phyloP scores from a whole-genome alignment of 164 flowering plant species.

The Stephania yunnanensis region DNA sequence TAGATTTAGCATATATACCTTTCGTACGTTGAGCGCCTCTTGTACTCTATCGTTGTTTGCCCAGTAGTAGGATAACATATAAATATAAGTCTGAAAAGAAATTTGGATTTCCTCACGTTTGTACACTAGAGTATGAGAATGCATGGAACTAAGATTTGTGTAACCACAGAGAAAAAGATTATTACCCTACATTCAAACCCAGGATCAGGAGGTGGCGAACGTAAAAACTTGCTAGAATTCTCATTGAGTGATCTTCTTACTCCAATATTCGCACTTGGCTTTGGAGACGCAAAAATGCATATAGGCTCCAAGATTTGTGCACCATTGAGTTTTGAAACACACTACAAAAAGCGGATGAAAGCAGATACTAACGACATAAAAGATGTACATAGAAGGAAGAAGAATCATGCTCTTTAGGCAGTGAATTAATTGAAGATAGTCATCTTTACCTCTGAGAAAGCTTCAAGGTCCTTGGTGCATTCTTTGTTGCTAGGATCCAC shows the following conservation, averaged over 20 bases:
- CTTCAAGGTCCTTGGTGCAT: background rate
- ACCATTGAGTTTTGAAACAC: constrained; percentile 19
- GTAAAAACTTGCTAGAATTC: background rate
- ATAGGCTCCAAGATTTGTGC: constrained; percentile 33
- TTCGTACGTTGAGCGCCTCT: constrained; percentile 29
- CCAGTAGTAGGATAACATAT: constrained; percentile 30
- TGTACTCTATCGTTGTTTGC: constrained; percentile 31
- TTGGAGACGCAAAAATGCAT: constrained; percentile 27
- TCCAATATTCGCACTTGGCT: constrained; percentile 6
- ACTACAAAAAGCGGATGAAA: constrained; percentile 13
- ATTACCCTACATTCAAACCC: constrained; percentile 15
- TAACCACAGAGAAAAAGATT: no score
- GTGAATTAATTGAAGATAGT: background rate
- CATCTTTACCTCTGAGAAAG: background rate
- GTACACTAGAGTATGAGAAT: background rate
- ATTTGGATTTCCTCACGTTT: background rate
- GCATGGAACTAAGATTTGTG: background rate
- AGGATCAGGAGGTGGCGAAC: constrained; percentile 9
- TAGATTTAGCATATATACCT: background rate
- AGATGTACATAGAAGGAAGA: background rate
- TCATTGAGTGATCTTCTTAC: constrained; percentile 20
- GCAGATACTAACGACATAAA: background rate
- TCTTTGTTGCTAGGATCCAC: background rate
- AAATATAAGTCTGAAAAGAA: constrained; percentile 23
- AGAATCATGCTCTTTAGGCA: background rate